A percentile compares a stretch with the other conserved stretches of the same genome.
Conservation (phyloP, 129 eudicot genomes). For the Cynara cardunculus region DNA sequence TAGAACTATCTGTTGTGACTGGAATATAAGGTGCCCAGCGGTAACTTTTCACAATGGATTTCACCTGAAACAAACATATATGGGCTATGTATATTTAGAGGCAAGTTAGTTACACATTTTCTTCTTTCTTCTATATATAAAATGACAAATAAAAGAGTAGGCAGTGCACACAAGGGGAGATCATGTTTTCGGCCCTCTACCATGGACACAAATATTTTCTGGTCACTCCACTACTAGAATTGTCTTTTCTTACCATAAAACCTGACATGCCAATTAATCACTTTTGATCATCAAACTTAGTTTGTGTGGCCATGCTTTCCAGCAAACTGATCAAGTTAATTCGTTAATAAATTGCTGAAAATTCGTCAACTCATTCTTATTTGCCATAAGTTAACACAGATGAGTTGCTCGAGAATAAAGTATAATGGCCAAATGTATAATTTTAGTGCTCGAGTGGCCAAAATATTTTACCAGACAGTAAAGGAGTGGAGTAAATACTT, state of each 20-base stretch:
- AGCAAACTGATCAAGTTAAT: background rate
- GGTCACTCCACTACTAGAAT: background rate
- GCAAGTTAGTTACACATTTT: background rate
- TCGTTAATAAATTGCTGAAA: background rate
- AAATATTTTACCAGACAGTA: background rate
- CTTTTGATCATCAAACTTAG: background rate
- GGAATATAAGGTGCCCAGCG: constrained; percentile 88
- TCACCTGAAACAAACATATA: constrained; percentile 52
- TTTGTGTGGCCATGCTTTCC: background rate
- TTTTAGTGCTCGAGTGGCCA: background rate
- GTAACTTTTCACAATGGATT: constrained; percentile 65
- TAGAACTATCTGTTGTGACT: constrained; percentile 72
- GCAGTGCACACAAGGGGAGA: background rate
- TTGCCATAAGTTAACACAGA: background rate
- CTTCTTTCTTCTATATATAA: background rate
- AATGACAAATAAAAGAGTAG: background rate
- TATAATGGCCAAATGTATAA: background rate
- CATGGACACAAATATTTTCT: background rate
- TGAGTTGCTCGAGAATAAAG: background rate
- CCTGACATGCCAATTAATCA: background rate
- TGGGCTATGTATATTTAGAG: background rate
- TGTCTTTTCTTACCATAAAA: background rate
- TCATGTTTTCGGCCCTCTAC: background rate
- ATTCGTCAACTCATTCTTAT: background rate
- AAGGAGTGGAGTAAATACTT: background rate